Evolutionary conservation across 495 filamentous ascomycete genomes (phyloP), one percentile per base, ranked within the genome.

Genomic region (Pseudevernia furfuracea): DNA sequence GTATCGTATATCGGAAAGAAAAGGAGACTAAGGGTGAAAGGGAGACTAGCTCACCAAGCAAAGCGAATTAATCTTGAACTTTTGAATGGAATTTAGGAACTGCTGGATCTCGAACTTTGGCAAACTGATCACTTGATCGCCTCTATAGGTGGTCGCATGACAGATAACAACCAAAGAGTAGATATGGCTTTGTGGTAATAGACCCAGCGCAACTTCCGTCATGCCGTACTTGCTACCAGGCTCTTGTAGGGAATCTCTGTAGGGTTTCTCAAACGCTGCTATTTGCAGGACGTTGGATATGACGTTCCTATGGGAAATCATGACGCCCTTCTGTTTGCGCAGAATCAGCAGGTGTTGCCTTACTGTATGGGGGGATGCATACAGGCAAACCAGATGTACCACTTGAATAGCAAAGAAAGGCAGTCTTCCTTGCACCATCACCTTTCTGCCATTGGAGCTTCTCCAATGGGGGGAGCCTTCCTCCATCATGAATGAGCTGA

Each of bases 401-500:
- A 73, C 88, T 91, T 0, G 90, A 94, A 73, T 92, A 96, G 79
- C 91, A 96, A 34, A 96, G 78, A 72, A 90, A 96, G 0, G 91
- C 91, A 17, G 84, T 84, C 59, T 89, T 87, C 43, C 85, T 84
- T 28, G 84, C 84, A 12, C 88, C 90, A 66, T 95, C 87, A 3
- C 91, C 91, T 61, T 85, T 81, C 10, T 76, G 68, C 90, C 89
- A 96, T 59, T 75, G 79, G 68, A 92, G 71, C 10, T 78, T 77
- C 64, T 90, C 88, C 11, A 92, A 70, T 11, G 80, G 73, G 0
- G 86, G 84, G 4, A 88, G 76, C 14, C 80, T 78, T 28, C 75
- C 76, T n/a, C 91, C 91, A 21, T 84, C 77, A 5, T 82, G 71
- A 30, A 91, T 81, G 34, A 96, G 70, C 56, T 91, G 82, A 21